phyloP scores from a whole-genome alignment of 345 rosid species.

The Firmiana major region DNA sequence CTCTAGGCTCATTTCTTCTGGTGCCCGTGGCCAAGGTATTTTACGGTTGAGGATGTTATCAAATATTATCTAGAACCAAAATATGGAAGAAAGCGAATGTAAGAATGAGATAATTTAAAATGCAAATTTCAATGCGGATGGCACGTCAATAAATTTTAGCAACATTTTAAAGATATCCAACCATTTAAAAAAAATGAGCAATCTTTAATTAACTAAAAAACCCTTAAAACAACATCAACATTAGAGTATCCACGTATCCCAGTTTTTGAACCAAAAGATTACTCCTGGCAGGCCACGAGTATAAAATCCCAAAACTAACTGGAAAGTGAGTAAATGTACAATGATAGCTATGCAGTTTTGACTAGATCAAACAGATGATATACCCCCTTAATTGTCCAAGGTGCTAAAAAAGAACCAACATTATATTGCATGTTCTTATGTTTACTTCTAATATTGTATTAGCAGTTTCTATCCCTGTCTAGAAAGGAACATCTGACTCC shows the following conservation, averaged over 20 bases:
- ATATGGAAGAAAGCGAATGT: conserved; percentile 19
- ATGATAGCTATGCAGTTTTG: background rate
- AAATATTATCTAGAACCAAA: conserved; percentile 73
- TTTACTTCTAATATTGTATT: background rate
- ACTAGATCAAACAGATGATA: background rate
- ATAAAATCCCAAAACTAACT: background rate
- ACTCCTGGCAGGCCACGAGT: background rate
- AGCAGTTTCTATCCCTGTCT: background rate
- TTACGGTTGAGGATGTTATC: conserved; percentile 98
- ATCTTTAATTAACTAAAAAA: background rate
- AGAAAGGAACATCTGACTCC: background rate
- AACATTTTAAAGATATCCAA: background rate
- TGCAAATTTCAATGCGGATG: background rate
- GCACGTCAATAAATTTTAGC: background rate
- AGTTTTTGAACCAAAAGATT: background rate
- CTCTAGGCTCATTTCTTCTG: conserved; percentile 82
- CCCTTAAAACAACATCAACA: background rate
- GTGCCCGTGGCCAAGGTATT: conserved; percentile 91
- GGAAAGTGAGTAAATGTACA: background rate
- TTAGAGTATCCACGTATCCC: background rate
- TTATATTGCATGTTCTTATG: too few species aligned
- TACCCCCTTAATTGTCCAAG: background rate
- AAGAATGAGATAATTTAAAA: background rate
- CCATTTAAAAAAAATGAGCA: background rate
- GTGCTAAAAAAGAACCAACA: background rate